Evolutionary conservation across 2,329 filamentous ascomycete genomes (phyloP).

Genomic region (Cladosporium sp.): DNA sequence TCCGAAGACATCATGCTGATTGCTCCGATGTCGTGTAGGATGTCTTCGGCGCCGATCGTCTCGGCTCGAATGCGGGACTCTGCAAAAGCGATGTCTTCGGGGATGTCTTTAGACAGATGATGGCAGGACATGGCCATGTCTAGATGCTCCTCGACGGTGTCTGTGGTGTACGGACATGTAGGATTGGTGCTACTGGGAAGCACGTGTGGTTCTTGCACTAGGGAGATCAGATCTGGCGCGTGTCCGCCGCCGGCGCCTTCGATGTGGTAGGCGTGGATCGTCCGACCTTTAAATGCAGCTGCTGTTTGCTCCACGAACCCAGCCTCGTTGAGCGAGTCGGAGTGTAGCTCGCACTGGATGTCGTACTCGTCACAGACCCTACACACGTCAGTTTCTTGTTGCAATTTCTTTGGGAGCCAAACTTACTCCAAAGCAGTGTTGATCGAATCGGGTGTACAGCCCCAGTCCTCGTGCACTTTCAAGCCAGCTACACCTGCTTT

Average conservation of each 20-base stretch:
- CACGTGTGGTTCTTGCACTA: constrained; percentile 82
- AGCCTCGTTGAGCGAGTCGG: constrained; percentile 90
- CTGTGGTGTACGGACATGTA: constrained; percentile 80
- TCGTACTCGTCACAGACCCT: constrained; percentile 83
- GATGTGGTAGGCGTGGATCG: constrained; percentile 93
- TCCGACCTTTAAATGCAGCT: constrained; percentile 75
- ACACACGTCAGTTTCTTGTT: background rate
- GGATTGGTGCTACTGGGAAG: constrained; percentile 87
- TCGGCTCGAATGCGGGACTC: constrained; percentile 89
- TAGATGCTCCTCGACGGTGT: constrained; percentile 90
- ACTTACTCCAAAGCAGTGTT: constrained; percentile 68
- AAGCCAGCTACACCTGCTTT: constrained; percentile 80
- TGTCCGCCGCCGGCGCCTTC: constrained; percentile 90
- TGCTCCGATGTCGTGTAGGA: constrained; percentile 86
- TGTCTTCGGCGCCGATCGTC: constrained; percentile 91
- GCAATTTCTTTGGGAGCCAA: no score
- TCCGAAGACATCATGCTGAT: constrained; percentile 97
- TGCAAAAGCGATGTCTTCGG: constrained; percentile 89
- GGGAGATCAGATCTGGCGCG: constrained; percentile 88
- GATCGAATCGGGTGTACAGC: constrained; percentile 82
- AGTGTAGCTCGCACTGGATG: constrained; percentile 88
- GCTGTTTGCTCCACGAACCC: constrained; percentile 90
- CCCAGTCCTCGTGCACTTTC: constrained; percentile 95
- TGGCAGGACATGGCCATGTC: constrained; percentile 98
- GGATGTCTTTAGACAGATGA: constrained; percentile 83